These are phyloP conservation scores for Pyrus communis DNA, from an alignment of 306 rosid species.

Conservation along the genomic window DNA sequence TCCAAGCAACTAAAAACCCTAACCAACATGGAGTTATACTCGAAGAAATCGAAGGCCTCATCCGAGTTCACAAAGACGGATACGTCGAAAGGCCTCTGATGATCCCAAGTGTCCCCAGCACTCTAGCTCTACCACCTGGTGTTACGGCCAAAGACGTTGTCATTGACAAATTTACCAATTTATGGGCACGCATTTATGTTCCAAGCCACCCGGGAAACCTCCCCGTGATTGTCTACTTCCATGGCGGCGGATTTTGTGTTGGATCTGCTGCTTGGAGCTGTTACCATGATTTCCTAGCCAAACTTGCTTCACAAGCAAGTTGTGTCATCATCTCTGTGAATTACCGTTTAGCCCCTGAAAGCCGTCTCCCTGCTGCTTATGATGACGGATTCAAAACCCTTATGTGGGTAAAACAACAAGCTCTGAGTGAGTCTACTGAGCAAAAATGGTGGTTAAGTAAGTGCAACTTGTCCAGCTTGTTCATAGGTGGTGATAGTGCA, in stretches of 20 bases:
- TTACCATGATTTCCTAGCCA: conserved; percentile 66
- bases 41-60: conserved; percentile 75
- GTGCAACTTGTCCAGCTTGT: conserved; percentile 39
- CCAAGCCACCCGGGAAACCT: conserved; percentile 25
- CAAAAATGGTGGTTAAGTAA: conserved; percentile 68
- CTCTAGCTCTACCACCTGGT: conserved; percentile 24
- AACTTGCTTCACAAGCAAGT: conserved; percentile 46
- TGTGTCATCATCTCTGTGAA: conserved; percentile 59
- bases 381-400: conserved; percentile 61
- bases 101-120: conserved; percentile 50
- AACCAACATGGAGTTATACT: conserved; percentile 29
- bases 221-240: conserved; percentile 72
- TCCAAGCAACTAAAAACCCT: conserved; percentile 19
- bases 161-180: conserved; percentile 43
- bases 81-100: conserved; percentile 52
- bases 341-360: conserved; percentile 73
- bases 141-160: conserved; percentile 47
- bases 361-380: conserved; percentile 62
- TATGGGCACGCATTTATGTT: conserved; percentile 66
- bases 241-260: conserved; percentile 92
- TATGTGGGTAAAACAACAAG: conserved; percentile 67
- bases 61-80: conserved; percentile 59
- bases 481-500: conserved; percentile 81
- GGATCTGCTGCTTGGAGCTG: conserved; percentile 90
- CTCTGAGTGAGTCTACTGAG: conserved; percentile 15